Percentiles rank a stretch among this genome's conserved stretches.
These are phyloP conservation scores for Exophiala phaeomuriformis DNA, from an alignment of 2,329 filamentous ascomycete genomes.

Conservation along the genomic window DNA sequence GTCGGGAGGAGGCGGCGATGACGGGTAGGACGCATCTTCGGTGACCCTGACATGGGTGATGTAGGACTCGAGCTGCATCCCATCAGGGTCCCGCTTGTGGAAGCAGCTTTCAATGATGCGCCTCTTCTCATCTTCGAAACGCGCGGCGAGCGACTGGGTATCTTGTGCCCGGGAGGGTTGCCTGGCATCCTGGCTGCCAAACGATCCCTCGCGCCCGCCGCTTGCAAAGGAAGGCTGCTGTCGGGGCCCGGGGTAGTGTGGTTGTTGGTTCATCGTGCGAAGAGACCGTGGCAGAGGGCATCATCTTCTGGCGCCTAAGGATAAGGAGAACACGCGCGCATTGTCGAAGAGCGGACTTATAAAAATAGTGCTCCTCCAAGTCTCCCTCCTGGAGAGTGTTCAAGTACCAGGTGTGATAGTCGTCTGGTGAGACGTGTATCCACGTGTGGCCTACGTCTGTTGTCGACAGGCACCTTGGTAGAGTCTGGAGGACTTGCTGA, in stretches of 20 bases:
- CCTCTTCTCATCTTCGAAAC: slow-evolving; percentile 93
- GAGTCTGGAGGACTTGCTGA: not conserved
- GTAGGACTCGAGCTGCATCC: slow-evolving; percentile 82
- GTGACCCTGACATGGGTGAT: slow-evolving; percentile 92
- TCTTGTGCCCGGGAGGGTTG: slow-evolving; percentile 8
- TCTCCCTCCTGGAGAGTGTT: not conserved
- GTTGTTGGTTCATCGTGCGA: slow-evolving; percentile 20
- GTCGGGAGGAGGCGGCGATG: slow-evolving; percentile 73
- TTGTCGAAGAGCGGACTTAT: not conserved
- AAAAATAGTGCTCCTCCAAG: not conserved
- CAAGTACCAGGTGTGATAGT: not conserved
- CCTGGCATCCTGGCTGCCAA: slow-evolving; percentile 5
- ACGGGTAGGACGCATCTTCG: slow-evolving; percentile 78
- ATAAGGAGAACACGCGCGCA: not conserved
- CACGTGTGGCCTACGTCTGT: not conserved
- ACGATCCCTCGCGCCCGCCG: slow-evolving; percentile 10
- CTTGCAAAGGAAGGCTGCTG: slow-evolving; percentile 13
- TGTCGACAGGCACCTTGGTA: not conserved
- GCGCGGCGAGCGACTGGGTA: slow-evolving; percentile 55
- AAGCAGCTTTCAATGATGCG: slow-evolving; percentile 95
- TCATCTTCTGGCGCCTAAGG: slow-evolving; percentile 11
- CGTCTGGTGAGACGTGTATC: not conserved
- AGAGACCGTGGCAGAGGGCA: slow-evolving; percentile 6
- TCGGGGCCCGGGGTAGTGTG: slow-evolving; percentile 12
- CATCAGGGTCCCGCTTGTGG: slow-evolving; percentile 77